Evolutionary conservation across 768 basidiomycete genomes (phyloP).

Genomic region (Hypsizygus marmoreus): DNA sequence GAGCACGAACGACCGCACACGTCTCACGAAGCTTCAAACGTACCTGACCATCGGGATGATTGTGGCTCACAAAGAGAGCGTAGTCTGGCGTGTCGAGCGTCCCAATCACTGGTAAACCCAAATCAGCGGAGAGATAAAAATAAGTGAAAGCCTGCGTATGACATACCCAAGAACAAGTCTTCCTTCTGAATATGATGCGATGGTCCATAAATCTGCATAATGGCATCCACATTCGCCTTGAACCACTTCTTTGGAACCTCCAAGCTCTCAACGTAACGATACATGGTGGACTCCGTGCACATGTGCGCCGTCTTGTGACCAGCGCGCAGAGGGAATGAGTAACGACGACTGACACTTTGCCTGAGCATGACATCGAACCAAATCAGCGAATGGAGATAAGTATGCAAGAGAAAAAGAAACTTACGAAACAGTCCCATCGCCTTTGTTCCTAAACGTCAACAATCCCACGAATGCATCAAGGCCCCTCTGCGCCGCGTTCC

Average conservation of each 20-base stretch:
- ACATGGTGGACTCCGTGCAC: constrained; percentile 69
- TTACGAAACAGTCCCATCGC: constrained; percentile 39
- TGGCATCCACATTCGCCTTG: constrained; percentile 61
- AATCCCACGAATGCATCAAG: constrained; percentile 55
- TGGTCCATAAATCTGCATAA: constrained; percentile 56
- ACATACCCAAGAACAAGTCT: constrained; percentile 56
- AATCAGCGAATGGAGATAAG: not conserved
- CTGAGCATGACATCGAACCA: constrained; percentile 26
- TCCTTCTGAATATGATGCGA: constrained; percentile 55
- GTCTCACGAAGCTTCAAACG: constrained; percentile 14
- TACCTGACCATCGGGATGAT: constrained; percentile 62
- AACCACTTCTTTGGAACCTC: constrained; percentile 76
- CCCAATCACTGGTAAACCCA: constrained; percentile 53
- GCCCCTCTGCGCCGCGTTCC: constrained; percentile 59
- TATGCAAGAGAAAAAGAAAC: constrained; percentile 20
- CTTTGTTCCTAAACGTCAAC: constrained; percentile 43
- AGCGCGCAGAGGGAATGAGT: constrained; percentile 59
- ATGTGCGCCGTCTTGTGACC: constrained; percentile 70
- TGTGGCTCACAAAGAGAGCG: constrained; percentile 75
- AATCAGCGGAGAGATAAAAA: not conserved
- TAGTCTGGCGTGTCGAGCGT: constrained; percentile 71
- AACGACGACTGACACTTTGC: constrained; percentile 49
- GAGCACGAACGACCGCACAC: too few relatives aligned
- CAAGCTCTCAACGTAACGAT: constrained; percentile 64
- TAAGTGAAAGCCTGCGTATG: not conserved